Evolutionary conservation across 164 flowering plant genomes (phyloP).

Genomic region (Stephania yunnanensis): DNA sequence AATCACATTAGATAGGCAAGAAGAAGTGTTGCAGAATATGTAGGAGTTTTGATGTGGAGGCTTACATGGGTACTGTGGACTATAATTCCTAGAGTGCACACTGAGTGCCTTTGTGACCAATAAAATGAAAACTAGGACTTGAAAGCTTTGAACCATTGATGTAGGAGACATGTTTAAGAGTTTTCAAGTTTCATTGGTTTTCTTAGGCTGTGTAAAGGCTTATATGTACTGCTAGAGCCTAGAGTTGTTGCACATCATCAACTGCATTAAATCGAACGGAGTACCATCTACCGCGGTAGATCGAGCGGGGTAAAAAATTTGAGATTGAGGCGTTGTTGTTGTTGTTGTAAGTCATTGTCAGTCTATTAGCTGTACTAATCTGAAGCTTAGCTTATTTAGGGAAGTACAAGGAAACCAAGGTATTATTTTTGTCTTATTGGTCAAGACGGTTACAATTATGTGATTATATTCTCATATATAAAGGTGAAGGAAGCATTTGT

Average conservation of each 20-base stretch:
- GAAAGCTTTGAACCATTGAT: conserved; percentile 9
- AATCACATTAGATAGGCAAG: too few relatives aligned
- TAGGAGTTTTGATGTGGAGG: conserved; percentile 38
- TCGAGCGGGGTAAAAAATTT: too few relatives aligned
- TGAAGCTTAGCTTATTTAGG: neutral
- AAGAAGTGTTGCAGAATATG: conserved; percentile 65
- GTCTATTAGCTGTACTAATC: too few relatives aligned
- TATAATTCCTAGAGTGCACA: neutral
- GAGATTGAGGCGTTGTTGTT: too few relatives aligned
- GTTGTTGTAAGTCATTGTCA: too few relatives aligned
- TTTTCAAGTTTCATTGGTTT: too few relatives aligned
- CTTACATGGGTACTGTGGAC: conserved; percentile 43
- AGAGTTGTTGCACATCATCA: too few relatives aligned
- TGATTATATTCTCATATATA: neutral
- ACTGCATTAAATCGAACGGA: too few relatives aligned
- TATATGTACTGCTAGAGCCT: too few relatives aligned
- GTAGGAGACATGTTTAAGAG: conserved; percentile 9
- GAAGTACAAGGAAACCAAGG: neutral
- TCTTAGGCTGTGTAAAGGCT: too few relatives aligned
- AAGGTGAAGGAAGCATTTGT: neutral
- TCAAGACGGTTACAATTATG: neutral
- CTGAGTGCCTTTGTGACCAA: conserved; percentile 5
- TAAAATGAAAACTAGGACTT: conserved; percentile 8
- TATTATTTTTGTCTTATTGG: too few relatives aligned
- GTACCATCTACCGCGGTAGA: too few relatives aligned